Percentiles rank a stretch among this genome's conserved stretches.
Conservation (phyloP, 2,329 filamentous ascomycete genomes). For the Metarhizium humberi region DNA sequence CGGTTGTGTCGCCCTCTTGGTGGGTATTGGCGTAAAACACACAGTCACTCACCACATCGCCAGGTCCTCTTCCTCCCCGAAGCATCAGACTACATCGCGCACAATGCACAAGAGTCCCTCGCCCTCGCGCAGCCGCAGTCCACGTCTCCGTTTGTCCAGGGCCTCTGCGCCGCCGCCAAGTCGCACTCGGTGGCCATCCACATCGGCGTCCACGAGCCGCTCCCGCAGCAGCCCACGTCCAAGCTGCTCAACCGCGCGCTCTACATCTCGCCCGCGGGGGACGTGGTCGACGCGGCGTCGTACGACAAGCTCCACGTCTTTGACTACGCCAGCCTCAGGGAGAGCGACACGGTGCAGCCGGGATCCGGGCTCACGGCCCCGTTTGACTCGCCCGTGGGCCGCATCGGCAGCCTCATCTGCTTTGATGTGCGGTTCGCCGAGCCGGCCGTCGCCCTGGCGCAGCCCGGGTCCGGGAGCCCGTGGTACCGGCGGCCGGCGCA, state of each 20-base stretch:
- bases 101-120: constrained; percentile 56
- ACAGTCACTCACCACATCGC: no score
- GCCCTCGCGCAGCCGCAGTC: constrained; percentile 59
- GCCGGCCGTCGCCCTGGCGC: constrained; percentile 55
- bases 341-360: constrained; percentile 54
- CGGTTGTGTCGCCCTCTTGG: no score
- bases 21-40: no score
- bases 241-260: constrained; percentile 42
- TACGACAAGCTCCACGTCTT: constrained; percentile 94
- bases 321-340: constrained; percentile 49
- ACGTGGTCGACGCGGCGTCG: constrained; percentile 27
- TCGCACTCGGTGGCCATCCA: constrained; percentile 61
- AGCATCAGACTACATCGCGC: constrained; percentile 80
- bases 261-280: constrained; percentile 37
- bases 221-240: constrained; percentile 3
- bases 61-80: constrained; percentile 84
- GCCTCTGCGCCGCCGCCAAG: constrained; percentile 60
- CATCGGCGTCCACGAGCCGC: constrained; percentile 77
- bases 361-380: constrained; percentile 57
- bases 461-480: constrained; percentile 20
- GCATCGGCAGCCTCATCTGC: constrained; percentile 74
- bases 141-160: constrained; percentile 64
- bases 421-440: constrained; percentile 87
- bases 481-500: constrained; percentile 45
- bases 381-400: constrained; percentile 64